Percentiles rank a stretch among this genome's conserved stretches.
These are phyloP conservation scores for Neurospora terricola DNA, from an alignment of 495 filamentous ascomycete species.

Conservation along the genomic window DNA sequence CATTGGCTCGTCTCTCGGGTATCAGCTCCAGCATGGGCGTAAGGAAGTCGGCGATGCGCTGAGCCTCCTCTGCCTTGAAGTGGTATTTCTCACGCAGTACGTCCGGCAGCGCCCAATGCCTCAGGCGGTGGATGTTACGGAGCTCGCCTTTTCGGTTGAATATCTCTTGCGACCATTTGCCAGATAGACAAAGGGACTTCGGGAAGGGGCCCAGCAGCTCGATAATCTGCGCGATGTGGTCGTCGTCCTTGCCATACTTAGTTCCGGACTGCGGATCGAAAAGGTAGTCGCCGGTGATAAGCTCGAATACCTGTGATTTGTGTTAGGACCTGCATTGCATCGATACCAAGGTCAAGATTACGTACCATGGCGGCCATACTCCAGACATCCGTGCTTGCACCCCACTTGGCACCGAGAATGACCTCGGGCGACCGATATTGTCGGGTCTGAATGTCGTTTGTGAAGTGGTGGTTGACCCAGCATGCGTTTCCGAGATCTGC, in stretches of 20 bases:
- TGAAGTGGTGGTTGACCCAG: conserved; percentile 98
- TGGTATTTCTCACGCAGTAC: conserved; percentile 96
- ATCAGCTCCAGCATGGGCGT: conserved; percentile 85
- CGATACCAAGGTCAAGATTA: not conserved
- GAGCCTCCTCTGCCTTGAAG: conserved; percentile 67
- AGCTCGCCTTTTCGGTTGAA: conserved; percentile 98
- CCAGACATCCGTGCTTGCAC: conserved; percentile 97
- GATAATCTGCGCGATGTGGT: conserved; percentile 98
- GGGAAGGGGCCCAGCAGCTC: conserved; percentile 92
- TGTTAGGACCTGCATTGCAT: not conserved
- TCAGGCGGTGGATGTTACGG: conserved; percentile 91
- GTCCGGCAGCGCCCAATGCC: conserved; percentile 93
- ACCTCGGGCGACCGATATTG: conserved; percentile 98
- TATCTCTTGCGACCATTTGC: conserved; percentile 98
- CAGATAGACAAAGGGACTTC: conserved; percentile 76
- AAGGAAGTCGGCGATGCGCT: conserved; percentile 75
- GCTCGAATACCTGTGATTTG: conserved; percentile 69
- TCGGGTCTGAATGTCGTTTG: conserved; percentile 96
- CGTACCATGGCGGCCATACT: conserved; percentile 98
- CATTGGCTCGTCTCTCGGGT: conserved; percentile 83
- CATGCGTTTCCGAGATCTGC: conserved; percentile 97
- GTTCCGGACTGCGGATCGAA: conserved; percentile 98
- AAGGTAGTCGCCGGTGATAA: conserved; percentile 97
- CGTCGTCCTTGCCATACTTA: conserved; percentile 99
- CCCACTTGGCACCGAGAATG: conserved; percentile 95